A percentile compares a stretch with the other conserved stretches of the same genome.
Conservation (phyloP, 2,329 filamentous ascomycete genomes). For the Fusarium poae region DNA sequence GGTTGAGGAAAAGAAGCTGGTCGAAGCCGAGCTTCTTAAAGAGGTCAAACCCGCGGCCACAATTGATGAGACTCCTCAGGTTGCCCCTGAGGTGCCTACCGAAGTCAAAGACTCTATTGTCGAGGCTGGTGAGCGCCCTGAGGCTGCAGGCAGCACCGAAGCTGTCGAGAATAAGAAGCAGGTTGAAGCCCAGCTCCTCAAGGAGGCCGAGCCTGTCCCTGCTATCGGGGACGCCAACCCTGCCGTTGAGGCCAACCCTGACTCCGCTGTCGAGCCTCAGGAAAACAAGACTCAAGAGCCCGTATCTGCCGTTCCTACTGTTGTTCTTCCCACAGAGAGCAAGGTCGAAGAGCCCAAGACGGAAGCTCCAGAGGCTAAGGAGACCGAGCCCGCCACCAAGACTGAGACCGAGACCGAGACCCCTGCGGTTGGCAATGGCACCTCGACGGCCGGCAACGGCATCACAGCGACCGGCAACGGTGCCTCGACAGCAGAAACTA, state of each 20-base stretch:
- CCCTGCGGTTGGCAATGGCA: constrained; percentile 40
- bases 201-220: constrained; percentile 64
- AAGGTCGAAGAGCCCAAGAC: constrained; percentile 29
- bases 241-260: constrained; percentile 4
- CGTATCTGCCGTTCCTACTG: constrained; percentile 1
- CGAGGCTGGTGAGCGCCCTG: constrained; percentile 72
- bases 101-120: constrained; percentile 70
- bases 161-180: constrained; percentile 81
- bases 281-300: constrained; percentile 24
- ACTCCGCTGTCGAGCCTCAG: constrained; percentile 8
- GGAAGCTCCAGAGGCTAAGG: constrained; percentile 10
- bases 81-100: constrained; percentile 65
- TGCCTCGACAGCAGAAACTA: constrained; percentile 43
- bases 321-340: constrained; percentile 24
- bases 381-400: constrained; percentile 22
- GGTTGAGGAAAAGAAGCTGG: constrained; percentile 76
- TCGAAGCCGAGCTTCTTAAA: constrained; percentile 78
- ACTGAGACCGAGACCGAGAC: constrained; percentile 37
- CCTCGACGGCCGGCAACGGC: constrained; percentile 36
- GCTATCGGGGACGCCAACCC: constrained; percentile 75
- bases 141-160: constrained; percentile 76
- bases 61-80: constrained; percentile 55
- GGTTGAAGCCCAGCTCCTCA: constrained; percentile 79
- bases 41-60: constrained; percentile 66
- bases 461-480: constrained; percentile 36